Evolutionary conservation across 2,329 filamentous ascomycete species (phyloP), one percentile per base, ranked within the genome.

Genomic region (Penicillium expansum): DNA sequence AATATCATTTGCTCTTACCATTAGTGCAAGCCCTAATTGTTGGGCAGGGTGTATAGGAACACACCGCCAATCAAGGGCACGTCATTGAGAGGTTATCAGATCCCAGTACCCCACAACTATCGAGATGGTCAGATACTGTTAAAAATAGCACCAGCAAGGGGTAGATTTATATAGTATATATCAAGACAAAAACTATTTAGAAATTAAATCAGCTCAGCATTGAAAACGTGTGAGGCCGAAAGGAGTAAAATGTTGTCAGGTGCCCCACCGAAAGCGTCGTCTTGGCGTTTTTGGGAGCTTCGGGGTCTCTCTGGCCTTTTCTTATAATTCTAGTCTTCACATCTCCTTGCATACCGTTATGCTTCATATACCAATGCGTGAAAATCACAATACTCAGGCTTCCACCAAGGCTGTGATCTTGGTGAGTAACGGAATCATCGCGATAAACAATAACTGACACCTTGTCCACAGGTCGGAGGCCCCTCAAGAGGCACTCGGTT

Each of bases 401-500:
- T 83, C 87, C 63, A 96, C 92, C 74, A 97, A 97, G 80, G 93
- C 93, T 66, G 88, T 97, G 67, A 96, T 97, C 77, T 81, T 97
- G 81, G 92, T 96, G 83, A 71, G 82, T 66, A 37, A 54, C 33
- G 47, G 7, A 59, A 58, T 48, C 39, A 32, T 48, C 37, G 18
- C 41, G 29, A 24, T 32, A 45, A 41, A 55, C 62, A 52, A 38
- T 27, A 27, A 63, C 73, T 75, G 66, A 76, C 65, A 63, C 48
- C 49, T 56, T 45, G 61, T 60, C 67, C 54, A 59, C 58, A 97
- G 92, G 93, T 97, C 71, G 93, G 93, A 65, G 93, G 94, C 59
- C 92, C 94, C 55, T 97, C 92, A 57, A 86, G 94, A 82, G 94
- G 94, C 74, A 99, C 94, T 61, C 86, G 94, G 66, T 97, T 97